Evolutionary conservation across 1,284 basidiomycete species (phyloP), one percentile per base, ranked within the genome.

Genomic region (Apiotrichum sp.): DNA sequence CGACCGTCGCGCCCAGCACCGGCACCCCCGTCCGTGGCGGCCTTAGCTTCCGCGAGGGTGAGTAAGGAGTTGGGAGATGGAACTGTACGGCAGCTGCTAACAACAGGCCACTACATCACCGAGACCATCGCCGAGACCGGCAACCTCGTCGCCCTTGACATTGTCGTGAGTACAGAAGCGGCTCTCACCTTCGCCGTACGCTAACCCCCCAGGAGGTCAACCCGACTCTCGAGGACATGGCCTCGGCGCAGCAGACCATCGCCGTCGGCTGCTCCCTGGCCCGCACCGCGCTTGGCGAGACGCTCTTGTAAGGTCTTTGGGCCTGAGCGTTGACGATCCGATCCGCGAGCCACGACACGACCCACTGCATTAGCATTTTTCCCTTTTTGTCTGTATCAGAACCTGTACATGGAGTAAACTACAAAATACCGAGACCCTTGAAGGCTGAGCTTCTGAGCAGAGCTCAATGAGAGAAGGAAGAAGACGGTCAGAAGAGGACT

Each of bases 51-150:
- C 82, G 96, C 62, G 96, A 99, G 74, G 96, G 95, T 9, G 89
- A 93, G 77, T 96, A 75, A 22, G 22, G 22, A 22, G 22, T 22
- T 22, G 22, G 22, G 22, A 22, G 22, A 22, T 8, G 36, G 13
- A 38, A 8, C 36, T 38, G 13, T 38, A 73, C 76, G 29, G 6
- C 4, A 11, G 45, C 4, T 46, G 14, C 48, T 41, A 31, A 45
- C 36, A 5, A 6, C 48, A 65, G 68, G 69, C 11, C 78, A 78
- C 65, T 81, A 95, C 76, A 96, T 98, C 69, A 93, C 90, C 71
- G 96, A 98, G 77, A 87, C 89, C 3, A 83, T 98, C 46, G 86
- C 86, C 64, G 92, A 98, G 80, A 98, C 95, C 1, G 93, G 93
- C 13, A 82, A 88, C 64, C 82, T 99, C 31, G 91, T 95, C 29